These are phyloP conservation scores for Candida lessepsii DNA, from an alignment of 805 yeast species.

Conservation along the genomic window DNA sequence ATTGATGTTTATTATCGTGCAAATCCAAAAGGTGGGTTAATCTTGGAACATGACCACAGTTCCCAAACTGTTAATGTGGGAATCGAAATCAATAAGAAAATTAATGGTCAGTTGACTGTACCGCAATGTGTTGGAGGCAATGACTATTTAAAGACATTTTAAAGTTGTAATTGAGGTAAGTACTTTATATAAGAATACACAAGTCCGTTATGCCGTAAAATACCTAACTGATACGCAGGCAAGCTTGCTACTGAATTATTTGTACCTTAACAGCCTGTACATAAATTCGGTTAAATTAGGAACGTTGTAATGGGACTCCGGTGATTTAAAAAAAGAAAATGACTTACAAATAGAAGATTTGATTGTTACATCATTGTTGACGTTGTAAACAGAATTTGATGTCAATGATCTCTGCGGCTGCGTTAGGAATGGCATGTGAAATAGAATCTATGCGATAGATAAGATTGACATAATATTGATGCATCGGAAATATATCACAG, in stretches of 20 bases:
- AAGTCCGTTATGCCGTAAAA: not conserved
- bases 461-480: no score
- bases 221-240: not conserved
- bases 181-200: not conserved
- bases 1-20: slow-evolving; percentile 49
- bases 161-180: no score
- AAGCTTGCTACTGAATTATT: no score
- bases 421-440: no score
- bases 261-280: not conserved
- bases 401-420: no score
- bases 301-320: not conserved
- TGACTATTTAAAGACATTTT: slow-evolving; percentile 52
- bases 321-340: not conserved
- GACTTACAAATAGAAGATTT: no score
- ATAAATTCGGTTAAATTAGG: not conserved
- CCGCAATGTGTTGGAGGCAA: slow-evolving; percentile 74
- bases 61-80: slow-evolving; percentile 68
- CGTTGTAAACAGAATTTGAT: no score
- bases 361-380: no score
- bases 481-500: no score
- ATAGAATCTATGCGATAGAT: no score
- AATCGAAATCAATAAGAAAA: slow-evolving; percentile 47
- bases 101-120: slow-evolving; percentile 72
- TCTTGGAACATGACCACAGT: slow-evolving; percentile 84
- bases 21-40: slow-evolving; percentile 50